Percentiles rank a stretch among this genome's conserved stretches.
phyloP scores from a whole-genome alignment of 192 early-diverging fungal species.

The Coemansia brasiliensis region DNA sequence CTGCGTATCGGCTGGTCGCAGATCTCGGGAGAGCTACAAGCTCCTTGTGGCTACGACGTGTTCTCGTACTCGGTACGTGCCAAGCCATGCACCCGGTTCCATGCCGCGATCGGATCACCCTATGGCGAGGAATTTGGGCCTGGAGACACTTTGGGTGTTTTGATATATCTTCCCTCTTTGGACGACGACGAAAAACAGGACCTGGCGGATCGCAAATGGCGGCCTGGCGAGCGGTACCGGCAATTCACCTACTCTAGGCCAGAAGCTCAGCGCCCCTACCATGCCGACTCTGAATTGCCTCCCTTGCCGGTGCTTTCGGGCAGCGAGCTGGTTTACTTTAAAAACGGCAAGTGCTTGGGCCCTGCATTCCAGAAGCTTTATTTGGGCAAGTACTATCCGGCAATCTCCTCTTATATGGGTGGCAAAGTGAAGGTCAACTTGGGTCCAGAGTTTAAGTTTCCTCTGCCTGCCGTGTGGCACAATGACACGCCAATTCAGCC shows the following conservation, averaged over 20 bases:
- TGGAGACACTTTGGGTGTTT: slow-evolving; percentile 52
- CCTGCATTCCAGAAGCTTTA: slow-evolving; percentile 65
- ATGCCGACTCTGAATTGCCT: slow-evolving; percentile 43
- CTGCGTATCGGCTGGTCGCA: slow-evolving; percentile 74
- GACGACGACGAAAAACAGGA: slow-evolving; percentile 51
- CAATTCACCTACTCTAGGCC: slow-evolving; percentile 46
- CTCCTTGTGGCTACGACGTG: slow-evolving; percentile 71
- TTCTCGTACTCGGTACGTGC: slow-evolving; percentile 72
- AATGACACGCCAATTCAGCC: slow-evolving; percentile 35
- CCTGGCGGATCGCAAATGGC: slow-evolving; percentile 50
- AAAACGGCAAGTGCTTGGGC: slow-evolving; percentile 66
- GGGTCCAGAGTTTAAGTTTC: slow-evolving; percentile 65
- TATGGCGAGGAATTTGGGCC: slow-evolving; percentile 46
- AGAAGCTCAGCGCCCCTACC: slow-evolving; percentile 42
- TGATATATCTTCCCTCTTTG: slow-evolving; percentile 52
- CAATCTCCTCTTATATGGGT: slow-evolving; percentile 67
- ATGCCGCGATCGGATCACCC: slow-evolving; percentile 52
- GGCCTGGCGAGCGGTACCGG: slow-evolving; percentile 43
- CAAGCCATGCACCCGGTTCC: slow-evolving; percentile 68
- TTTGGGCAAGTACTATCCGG: slow-evolving; percentile 76
- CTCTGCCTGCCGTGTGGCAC: slow-evolving; percentile 57
- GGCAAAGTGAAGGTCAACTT: slow-evolving; percentile 67
- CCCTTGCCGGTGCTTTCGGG: slow-evolving; percentile 49
- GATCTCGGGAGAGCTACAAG: slow-evolving; percentile 76
- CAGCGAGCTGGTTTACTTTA: slow-evolving; percentile 67